phyloP scores from a whole-genome alignment of 2,329 filamentous ascomycete species.

The Claviceps purpurea region DNA sequence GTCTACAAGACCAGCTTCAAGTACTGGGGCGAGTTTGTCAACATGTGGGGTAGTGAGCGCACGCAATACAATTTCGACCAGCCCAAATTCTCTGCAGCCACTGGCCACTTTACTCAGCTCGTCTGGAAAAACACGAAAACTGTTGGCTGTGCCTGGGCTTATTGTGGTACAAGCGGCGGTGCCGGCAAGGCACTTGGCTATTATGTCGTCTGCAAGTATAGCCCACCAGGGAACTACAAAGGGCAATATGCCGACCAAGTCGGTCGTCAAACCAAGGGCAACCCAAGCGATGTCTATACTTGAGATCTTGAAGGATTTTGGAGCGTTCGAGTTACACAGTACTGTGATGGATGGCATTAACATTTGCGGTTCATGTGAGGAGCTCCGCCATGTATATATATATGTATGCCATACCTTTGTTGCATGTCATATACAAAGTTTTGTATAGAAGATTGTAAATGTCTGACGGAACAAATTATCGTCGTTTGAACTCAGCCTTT shows the following conservation, averaged over 20 bases:
- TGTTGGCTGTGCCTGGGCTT: background rate
- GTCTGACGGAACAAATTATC: too few relatives aligned
- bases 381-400: too few relatives aligned
- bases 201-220: constrained; percentile 3
- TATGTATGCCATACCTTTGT: too few relatives aligned
- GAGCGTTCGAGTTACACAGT: too few relatives aligned
- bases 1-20: background rate
- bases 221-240: background rate
- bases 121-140: constrained; percentile 1
- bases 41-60: constrained; percentile 3
- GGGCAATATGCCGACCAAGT: background rate
- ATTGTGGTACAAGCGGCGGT: background rate
- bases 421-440: too few relatives aligned
- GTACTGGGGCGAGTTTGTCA: background rate
- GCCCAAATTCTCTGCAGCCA: background rate
- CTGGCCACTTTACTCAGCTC: constrained; percentile 1
- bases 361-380: too few relatives aligned
- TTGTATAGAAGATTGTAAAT: too few relatives aligned
- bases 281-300: background rate
- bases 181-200: background rate
- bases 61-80: background rate
- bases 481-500: too few relatives aligned
- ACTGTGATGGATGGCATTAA: too few relatives aligned
- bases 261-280: background rate
- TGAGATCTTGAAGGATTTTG: too few relatives aligned